Conservation (phyloP, 2,329 filamentous ascomycete genomes). For the Westerdykella aurantiaca region DNA sequence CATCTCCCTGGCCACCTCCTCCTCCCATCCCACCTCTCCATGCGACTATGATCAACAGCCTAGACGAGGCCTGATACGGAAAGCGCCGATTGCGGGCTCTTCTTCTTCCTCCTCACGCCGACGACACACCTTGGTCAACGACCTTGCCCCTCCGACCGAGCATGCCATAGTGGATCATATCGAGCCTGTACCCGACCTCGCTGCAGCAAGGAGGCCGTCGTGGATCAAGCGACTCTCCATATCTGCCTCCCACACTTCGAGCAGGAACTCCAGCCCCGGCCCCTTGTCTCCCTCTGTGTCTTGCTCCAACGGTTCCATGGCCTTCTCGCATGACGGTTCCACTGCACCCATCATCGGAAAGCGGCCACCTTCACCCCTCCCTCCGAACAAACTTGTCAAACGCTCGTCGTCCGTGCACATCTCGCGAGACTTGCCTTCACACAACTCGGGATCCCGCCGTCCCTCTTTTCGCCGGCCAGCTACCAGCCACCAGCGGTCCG, state of each 20-base stretch:
- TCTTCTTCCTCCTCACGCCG: slow-evolving; percentile 7
- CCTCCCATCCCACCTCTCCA: slow-evolving; percentile 19
- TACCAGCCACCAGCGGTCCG: slow-evolving; percentile 72
- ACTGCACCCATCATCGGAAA: slow-evolving; percentile 56
- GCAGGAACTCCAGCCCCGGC: slow-evolving; percentile 58
- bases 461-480: slow-evolving; percentile 65
- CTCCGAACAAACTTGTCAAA: slow-evolving; percentile 74
- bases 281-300: slow-evolving; percentile 61
- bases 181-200: slow-evolving; percentile 19
- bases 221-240: slow-evolving; percentile 70
- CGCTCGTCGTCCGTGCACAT: slow-evolving; percentile 56
- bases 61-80: slow-evolving; percentile 27
- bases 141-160: slow-evolving; percentile 15
- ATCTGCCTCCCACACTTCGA: slow-evolving; percentile 60
- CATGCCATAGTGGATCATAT: slow-evolving; percentile 18
- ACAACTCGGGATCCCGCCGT: slow-evolving; percentile 55
- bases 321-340: slow-evolving; percentile 48
- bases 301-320: slow-evolving; percentile 55
- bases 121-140: slow-evolving; percentile 15
- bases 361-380: slow-evolving; percentile 37
- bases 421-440: slow-evolving; percentile 41
- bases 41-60: slow-evolving; percentile 26
- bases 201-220: slow-evolving; percentile 46
- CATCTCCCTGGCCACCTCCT: slow-evolving; percentile 17
- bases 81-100: slow-evolving; percentile 29